Base-by-base conservation (phyloP, 495 filamentous ascomycete genomes). In the Recurvomyces mirabilis region DNA sequence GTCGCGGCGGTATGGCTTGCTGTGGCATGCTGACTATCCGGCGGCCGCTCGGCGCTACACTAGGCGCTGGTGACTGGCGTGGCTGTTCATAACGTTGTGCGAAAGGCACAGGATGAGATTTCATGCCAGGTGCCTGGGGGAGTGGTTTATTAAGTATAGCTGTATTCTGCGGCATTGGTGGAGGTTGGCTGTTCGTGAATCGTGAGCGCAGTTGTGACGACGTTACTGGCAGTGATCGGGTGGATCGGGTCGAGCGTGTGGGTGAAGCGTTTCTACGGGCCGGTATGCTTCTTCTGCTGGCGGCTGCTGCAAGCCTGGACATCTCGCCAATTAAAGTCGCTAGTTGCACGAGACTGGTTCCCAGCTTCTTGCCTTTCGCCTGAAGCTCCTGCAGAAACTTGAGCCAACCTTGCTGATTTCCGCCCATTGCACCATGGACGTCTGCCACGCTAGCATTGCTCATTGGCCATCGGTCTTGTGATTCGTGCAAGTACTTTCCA, bases 401-500 rank as follows among this genome's bases (percentile, higher is more conserved):
- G 5, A 25, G 35, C 64, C 64, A 67, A 14, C 61, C 63, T n/a
- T 48, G 48, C 9, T 61, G 54, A 41, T 65, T 65, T 5, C 57
- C 63, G 19, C 53, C 53, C 63, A 67, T 67, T 13, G 58, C 59
- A 0, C 41, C 31, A 37, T 57, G 60, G 4, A 64, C 61, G 6
- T 44, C 46, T 1, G 36, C 39, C 11, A 61, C 41, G n/a, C 55
- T 60, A 5, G 52, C 46, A 17, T 58, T 53, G 3, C 52, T 46
- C 11, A 48, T 36, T 10, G 53, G 43, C 60, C 74, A 72, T 28
- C 78, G 70, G 34, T 77, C 67, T 23, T 81, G 71, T 3, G 77
- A 54, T 33, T 73, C 63, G 1, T 68, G 66, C 30, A 98, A 63
- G 58, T 94, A 95, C 39, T 74, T 70, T 46, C 78, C 78, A 18